Conservation (phyloP, 1,284 basidiomycete species). For the Chondrostereum purpureum region DNA sequence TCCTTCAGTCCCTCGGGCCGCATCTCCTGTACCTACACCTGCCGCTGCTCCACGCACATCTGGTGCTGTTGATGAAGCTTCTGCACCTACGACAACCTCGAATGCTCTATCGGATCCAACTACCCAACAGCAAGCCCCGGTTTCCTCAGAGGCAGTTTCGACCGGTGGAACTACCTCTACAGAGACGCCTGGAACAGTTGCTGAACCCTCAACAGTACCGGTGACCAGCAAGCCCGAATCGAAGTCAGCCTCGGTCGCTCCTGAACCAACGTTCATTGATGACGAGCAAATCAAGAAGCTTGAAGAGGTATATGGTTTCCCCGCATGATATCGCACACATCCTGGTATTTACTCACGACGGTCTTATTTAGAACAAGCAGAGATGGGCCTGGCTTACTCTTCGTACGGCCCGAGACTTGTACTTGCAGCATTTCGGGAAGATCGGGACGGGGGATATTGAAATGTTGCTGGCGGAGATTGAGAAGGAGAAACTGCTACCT, state of each 20-base stretch:
- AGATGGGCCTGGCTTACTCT: slow-evolving; percentile 75
- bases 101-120: slow-evolving; percentile 1
- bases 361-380: slow-evolving; percentile 52
- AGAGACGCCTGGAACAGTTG: slow-evolving; percentile 14
- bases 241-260: slow-evolving; percentile 17
- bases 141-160: slow-evolving; percentile 1
- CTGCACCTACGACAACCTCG: slow-evolving; percentile 33
- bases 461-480: slow-evolving; percentile 60
- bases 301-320: slow-evolving; percentile 61
- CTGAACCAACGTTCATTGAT: slow-evolving; percentile 21
- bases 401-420: slow-evolving; percentile 62
- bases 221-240: too few relatives aligned
- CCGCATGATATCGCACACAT: too few relatives aligned
- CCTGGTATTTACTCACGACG: too few relatives aligned
- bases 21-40: slow-evolving; percentile 40
- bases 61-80: too few relatives aligned
- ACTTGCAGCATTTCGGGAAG: slow-evolving; percentile 68
- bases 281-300: slow-evolving; percentile 51
- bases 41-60: too few relatives aligned
- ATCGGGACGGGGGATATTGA: slow-evolving; percentile 73
- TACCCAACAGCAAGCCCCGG: slow-evolving; percentile 1
- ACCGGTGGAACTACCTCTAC: slow-evolving; percentile 15
- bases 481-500: slow-evolving; percentile 43
- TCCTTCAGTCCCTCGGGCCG: slow-evolving; percentile 17
- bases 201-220: slow-evolving; percentile 5